Conservation (phyloP, 2,329 filamentous ascomycete genomes). For the Colletotrichum lindemuthianum region DNA sequence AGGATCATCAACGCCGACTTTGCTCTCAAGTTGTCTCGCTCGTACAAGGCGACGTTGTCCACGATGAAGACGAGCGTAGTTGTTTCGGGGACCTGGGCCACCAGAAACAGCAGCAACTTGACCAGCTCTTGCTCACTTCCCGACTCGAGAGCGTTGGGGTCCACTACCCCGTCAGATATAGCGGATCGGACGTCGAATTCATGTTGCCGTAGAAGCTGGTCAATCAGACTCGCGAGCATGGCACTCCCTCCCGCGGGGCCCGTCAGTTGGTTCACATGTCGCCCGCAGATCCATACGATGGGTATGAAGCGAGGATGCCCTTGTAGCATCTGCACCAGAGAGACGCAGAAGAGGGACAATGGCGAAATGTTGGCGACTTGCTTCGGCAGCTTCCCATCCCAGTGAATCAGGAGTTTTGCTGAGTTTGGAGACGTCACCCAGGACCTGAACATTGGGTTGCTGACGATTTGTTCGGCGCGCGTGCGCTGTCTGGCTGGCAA, state of each 20-base stretch:
- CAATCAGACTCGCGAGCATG: slow-evolving; percentile 29
- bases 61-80: not conserved
- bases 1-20: not conserved
- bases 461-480: not conserved
- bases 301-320: not conserved
- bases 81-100: not conserved
- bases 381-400: not conserved
- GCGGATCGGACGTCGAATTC: slow-evolving; percentile 17
- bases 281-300: not conserved
- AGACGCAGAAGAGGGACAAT: not conserved
- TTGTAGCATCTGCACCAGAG: not conserved
- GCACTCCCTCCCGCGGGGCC: not conserved
- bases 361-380: not conserved
- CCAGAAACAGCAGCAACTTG: not conserved
- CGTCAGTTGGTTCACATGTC: not conserved
- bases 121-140: not conserved
- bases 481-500: too few relatives aligned
- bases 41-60: not conserved
- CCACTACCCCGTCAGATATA: not conserved
- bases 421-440: not conserved
- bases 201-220: slow-evolving; percentile 30
- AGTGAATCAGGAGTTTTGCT: not conserved
- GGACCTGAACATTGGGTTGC: not conserved
- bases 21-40: not conserved
- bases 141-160: not conserved